These are phyloP conservation scores for Cladobotryum mycophilum DNA, from an alignment of 2,329 filamentous ascomycete species.

Conservation along the genomic window DNA sequence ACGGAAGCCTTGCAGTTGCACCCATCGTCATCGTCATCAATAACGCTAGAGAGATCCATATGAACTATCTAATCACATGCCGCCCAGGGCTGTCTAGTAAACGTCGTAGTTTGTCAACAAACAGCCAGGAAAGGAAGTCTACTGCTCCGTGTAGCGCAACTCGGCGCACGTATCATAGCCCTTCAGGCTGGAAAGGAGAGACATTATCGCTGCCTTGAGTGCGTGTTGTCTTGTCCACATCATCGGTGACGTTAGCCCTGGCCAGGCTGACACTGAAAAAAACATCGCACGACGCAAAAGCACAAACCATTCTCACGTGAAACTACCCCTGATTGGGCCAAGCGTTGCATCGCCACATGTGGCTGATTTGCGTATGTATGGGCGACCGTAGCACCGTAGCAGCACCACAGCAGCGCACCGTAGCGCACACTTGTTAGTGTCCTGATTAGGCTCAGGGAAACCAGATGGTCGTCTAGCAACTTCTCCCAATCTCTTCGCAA, in stretches of 20 bases:
- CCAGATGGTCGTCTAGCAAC: conserved; percentile 25
- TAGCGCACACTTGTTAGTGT: conserved; percentile 16
- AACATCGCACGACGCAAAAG: background rate
- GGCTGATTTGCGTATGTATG: conserved; percentile 2
- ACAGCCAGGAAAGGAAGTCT: background rate
- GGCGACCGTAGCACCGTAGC: too few species aligned
- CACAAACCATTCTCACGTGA: background rate
- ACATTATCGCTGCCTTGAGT: background rate
- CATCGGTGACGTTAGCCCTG: conserved; percentile 14
- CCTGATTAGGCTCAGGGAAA: conserved; percentile 26
- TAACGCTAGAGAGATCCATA: too few species aligned
- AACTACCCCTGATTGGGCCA: background rate
- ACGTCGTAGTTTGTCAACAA: background rate
- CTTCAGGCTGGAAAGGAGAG: background rate
- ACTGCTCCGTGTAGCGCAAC: background rate
- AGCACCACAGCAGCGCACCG: too few species aligned
- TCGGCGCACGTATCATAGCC: background rate
- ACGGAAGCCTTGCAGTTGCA: too few species aligned
- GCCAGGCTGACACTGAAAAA: conserved; percentile 8
- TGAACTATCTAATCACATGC: too few species aligned
- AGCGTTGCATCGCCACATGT: conserved; percentile 11
- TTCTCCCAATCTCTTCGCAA: conserved; percentile 25
- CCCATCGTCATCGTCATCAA: too few species aligned
- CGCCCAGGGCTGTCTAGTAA: too few species aligned
- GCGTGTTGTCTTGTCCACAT: conserved; percentile 11